These are phyloP conservation scores for Naganishia antarctica DNA, from an alignment of 768 basidiomycete species.

Conservation along the genomic window DNA sequence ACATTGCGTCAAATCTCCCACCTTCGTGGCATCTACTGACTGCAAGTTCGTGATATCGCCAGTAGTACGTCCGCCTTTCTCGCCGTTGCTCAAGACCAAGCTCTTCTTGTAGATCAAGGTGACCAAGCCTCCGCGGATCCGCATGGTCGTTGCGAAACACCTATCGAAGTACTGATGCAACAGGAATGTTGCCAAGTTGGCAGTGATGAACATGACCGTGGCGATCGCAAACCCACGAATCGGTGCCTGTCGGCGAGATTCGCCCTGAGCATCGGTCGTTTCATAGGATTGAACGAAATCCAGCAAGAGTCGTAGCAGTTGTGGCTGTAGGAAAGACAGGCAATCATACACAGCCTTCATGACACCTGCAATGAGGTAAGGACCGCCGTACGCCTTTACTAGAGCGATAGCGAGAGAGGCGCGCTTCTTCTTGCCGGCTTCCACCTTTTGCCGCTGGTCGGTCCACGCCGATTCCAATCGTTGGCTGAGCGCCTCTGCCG, in stretches of 20 bases:
- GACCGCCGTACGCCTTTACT: conserved; percentile 69
- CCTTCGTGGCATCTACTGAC: conserved; percentile 58
- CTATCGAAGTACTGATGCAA: conserved; percentile 89
- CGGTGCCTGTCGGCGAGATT: conserved; percentile 49
- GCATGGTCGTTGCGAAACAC: conserved; percentile 61
- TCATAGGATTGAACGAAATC: conserved; percentile 73
- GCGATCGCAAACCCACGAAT: conserved; percentile 73
- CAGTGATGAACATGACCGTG: conserved; percentile 70
- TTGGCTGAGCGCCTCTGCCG: conserved; percentile 63
- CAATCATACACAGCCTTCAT: conserved; percentile 76
- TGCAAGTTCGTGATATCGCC: conserved; percentile 94
- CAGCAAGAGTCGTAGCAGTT: conserved; percentile 72
- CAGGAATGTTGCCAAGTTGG: conserved; percentile 70
- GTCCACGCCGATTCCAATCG: conserved; percentile 61
- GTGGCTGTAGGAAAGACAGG: conserved; percentile 79
- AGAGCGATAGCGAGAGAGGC: conserved; percentile 68
- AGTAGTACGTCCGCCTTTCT: conserved; percentile 65
- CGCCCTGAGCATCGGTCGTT: conserved; percentile 44
- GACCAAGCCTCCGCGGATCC: conserved; percentile 83
- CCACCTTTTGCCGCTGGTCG: conserved; percentile 51
- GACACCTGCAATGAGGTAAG: conserved; percentile 55
- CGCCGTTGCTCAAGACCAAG: conserved; percentile 77
- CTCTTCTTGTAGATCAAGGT: conserved; percentile 80
- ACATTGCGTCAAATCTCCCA: conserved; percentile 46
- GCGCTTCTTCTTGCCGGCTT: conserved; percentile 42